Evolutionary conservation across 257 asterid genomes (phyloP), one percentile per base, ranked within the genome.

Genomic region (Przewalskia tangutica): DNA sequence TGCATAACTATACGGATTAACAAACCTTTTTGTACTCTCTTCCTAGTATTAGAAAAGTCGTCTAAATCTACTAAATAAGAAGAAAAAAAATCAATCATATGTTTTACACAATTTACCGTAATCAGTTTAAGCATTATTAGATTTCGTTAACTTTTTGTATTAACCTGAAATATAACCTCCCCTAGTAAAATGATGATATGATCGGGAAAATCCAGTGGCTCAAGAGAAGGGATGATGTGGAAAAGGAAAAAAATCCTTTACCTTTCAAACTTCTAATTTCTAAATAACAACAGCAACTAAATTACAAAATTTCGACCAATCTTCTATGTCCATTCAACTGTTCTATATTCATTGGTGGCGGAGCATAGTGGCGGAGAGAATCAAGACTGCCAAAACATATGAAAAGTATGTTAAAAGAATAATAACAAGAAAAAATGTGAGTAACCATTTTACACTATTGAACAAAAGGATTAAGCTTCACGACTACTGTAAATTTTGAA

Each of bases 361-460:
- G 67, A 84, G 65, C 75, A 18, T 55, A 59, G 80, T 7, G 78
- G 11, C 12, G 78, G 60, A 89, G 84, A 8, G 91, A 85, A 68
- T 87, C 88, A 84, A 92, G 87, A 88, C 97, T 90, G 90, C 7
- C 68, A 82, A 80, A 50, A 8, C 76, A 64, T 40, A 86, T 48
- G 63, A 82, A 66, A 40, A 67, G 32, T 8, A 40, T 17, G 34
- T 67, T 20, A 67, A 66, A 40, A 11, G 16, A 36, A 59, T 48
- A 4, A 4, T 65, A 50, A 77, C 53, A 46, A 27, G 40, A 38
- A 77, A 34, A 17, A 67, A 36, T 14, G 75, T 36, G 17, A 3
- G 16, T 8, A 67, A 36, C 3, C 53, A 13, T 2, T 7, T 17
- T 38, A 16, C 14, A 3, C 44, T 66, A 38, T 14, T 4, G 7